phyloP scores from a whole-genome alignment of 108 stramenopile species.

The Skeletonema menzelii region DNA sequence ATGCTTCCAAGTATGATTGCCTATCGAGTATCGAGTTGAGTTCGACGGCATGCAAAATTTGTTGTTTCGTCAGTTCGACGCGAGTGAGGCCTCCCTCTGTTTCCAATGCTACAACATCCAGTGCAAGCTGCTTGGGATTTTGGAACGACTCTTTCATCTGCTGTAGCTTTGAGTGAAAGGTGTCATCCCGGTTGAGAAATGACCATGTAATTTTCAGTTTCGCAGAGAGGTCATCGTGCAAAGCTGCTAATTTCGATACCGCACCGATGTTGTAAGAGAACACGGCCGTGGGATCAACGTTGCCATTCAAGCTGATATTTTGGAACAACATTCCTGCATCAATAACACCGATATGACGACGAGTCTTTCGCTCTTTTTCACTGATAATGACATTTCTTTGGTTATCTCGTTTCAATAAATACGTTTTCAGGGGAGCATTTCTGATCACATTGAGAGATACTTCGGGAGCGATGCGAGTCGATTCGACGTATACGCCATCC shows the following conservation, averaged over 20 bases:
- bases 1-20: slow-evolving; percentile 11
- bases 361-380: slow-evolving; percentile 24
- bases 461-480: slow-evolving; percentile 1
- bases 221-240: slow-evolving; percentile 19
- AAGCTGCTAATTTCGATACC: slow-evolving; percentile 28
- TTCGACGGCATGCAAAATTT: slow-evolving; percentile 7
- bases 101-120: slow-evolving; percentile 41
- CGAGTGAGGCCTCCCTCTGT: slow-evolving; percentile 32
- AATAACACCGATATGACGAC: slow-evolving; percentile 35
- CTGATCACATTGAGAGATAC: slow-evolving; percentile 20
- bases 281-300: slow-evolving; percentile 28
- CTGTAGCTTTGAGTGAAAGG: not conserved
- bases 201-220: not conserved
- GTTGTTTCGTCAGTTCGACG: slow-evolving; percentile 12
- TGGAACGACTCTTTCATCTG: slow-evolving; percentile 10
- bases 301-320: not conserved
- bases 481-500: not conserved
- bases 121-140: slow-evolving; percentile 39
- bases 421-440: slow-evolving; percentile 19
- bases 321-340: not conserved
- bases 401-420: slow-evolving; percentile 35
- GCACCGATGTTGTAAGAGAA: slow-evolving; percentile 47
- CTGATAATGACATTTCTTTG: slow-evolving; percentile 17
- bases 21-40: slow-evolving; percentile 19
- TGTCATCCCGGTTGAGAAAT: slow-evolving; percentile 1